Conservation (phyloP, 306 rosid species). For the Quercus robur region DNA sequence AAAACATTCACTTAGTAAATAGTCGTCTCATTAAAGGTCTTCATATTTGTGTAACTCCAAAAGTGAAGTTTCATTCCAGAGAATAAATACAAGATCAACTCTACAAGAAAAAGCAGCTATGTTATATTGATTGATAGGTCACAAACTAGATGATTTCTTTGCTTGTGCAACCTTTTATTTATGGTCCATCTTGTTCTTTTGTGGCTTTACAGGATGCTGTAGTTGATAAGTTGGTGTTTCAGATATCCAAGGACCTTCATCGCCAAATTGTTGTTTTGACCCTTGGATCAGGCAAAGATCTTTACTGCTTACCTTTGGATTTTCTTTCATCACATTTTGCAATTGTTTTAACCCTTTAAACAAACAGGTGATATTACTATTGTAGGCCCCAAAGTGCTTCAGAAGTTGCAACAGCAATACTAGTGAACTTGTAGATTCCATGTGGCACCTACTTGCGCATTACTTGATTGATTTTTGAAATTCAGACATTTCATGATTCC, state of each 20-base stretch:
- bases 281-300: constrained; percentile 25
- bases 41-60: not conserved
- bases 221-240: constrained; percentile 18
- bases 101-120: not conserved
- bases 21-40: not conserved
- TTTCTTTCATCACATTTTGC: not conserved
- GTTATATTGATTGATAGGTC: not conserved
- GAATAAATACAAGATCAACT: not conserved
- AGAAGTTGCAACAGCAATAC: not conserved
- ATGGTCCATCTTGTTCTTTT: not conserved
- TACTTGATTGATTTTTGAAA: not conserved
- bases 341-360: not conserved
- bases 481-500: not conserved
- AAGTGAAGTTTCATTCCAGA: not conserved
- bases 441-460: not conserved
- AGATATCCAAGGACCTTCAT: constrained; percentile 15
- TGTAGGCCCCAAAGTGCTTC: constrained; percentile 24
- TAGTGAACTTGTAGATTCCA: not conserved
- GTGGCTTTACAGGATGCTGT: constrained; percentile 21
- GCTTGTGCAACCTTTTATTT: not conserved
- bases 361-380: constrained; percentile 23
- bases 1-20: not conserved
- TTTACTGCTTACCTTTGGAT: not conserved
- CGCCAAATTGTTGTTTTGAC: constrained; percentile 20
- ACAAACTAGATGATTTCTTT: not conserved